Percentiles rank a stretch among this genome's conserved stretches.
Conservation (phyloP, 768 basidiomycete genomes). For the Phlebiopsis flavidoalba region DNA sequence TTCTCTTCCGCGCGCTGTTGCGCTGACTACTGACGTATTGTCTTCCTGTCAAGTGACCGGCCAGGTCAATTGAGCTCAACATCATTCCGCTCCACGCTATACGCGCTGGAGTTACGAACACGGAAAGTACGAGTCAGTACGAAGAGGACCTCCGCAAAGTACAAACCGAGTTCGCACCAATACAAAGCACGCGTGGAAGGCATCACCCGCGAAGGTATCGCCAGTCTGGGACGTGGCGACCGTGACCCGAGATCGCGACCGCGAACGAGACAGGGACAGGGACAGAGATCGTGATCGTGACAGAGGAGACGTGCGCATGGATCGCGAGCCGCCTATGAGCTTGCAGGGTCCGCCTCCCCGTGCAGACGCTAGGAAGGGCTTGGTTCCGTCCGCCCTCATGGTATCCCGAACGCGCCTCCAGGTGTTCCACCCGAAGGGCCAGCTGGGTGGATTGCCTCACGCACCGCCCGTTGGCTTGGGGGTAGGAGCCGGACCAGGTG, state of each 20-base stretch:
- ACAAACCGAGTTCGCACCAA: slow-evolving; percentile 44
- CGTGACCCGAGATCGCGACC: slow-evolving; percentile 21
- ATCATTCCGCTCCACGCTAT: slow-evolving; percentile 85
- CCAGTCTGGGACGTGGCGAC: slow-evolving; percentile 20
- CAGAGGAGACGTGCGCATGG: slow-evolving; percentile 25
- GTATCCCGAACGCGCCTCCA: slow-evolving; percentile 10
- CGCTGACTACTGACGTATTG: not conserved
- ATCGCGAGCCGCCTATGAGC: slow-evolving; percentile 9
- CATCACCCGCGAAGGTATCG: slow-evolving; percentile 24
- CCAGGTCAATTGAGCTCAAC: slow-evolving; percentile 87
- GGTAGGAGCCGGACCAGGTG: slow-evolving; percentile 23
- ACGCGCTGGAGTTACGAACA: slow-evolving; percentile 91
- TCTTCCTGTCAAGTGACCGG: slow-evolving; percentile 45
- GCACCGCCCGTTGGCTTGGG: slow-evolving; percentile 24
- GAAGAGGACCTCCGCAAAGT: slow-evolving; percentile 79
- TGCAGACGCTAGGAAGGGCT: slow-evolving; percentile 17
- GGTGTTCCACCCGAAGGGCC: slow-evolving; percentile 10
- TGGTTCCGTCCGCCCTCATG: slow-evolving; percentile 13
- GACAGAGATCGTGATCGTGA: slow-evolving; percentile 28
- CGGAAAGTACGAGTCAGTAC: slow-evolving; percentile 79
- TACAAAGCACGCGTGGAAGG: slow-evolving; percentile 13
- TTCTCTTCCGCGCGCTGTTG: not conserved
- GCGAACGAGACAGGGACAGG: slow-evolving; percentile 25
- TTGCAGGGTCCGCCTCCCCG: slow-evolving; percentile 11
- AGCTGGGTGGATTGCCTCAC: slow-evolving; percentile 17